A percentile compares a stretch with the other conserved stretches of the same genome.
These are phyloP conservation scores for Chlamydomonas incerta DNA, from an alignment of 139 green algal species.

Conservation along the genomic window DNA sequence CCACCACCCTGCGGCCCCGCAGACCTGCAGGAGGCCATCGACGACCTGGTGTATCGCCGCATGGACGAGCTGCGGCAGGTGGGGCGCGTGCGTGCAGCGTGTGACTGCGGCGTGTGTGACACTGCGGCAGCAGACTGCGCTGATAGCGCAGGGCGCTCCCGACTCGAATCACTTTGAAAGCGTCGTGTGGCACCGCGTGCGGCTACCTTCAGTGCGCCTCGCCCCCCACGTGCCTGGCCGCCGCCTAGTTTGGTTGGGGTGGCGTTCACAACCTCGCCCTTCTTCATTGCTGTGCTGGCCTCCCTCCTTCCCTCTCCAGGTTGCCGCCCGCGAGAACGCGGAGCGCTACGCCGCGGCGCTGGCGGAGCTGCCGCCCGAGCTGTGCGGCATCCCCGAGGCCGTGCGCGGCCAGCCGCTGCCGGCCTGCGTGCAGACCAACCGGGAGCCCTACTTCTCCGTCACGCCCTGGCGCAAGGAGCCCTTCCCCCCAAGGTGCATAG, in stretches of 20 bases:
- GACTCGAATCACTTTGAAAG: too few relatives aligned
- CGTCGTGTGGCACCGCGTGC: too few relatives aligned
- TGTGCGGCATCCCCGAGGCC: conserved; percentile 32
- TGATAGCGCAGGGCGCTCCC: too few relatives aligned
- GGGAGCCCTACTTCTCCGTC: conserved; percentile 30
- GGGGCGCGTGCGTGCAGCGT: background rate
- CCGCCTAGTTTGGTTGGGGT: too few relatives aligned
- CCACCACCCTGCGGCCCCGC: too few relatives aligned
- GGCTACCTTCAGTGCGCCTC: too few relatives aligned
- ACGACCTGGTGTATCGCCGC: background rate
- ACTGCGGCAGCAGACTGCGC: too few relatives aligned
- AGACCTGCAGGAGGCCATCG: conserved; percentile 32
- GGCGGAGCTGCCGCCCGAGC: conserved; percentile 27
- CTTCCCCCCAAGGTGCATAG: conserved; percentile 16
- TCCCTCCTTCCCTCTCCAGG: background rate
- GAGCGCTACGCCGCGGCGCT: background rate
- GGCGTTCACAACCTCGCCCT: too few relatives aligned
- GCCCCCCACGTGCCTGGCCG: too few relatives aligned
- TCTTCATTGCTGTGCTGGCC: too few relatives aligned
- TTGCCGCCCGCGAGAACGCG: background rate
- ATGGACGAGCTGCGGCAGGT: conserved; percentile 23
- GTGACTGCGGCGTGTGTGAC: too few relatives aligned
- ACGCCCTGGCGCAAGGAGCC: conserved; percentile 25
- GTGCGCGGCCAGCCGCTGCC: conserved; percentile 15
- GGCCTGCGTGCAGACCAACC: conserved; percentile 10